Evolutionary conservation across 2,329 filamentous ascomycete species (phyloP), one percentile per base, ranked within the genome.

Genomic region (Pestalotiopsis sp.): DNA sequence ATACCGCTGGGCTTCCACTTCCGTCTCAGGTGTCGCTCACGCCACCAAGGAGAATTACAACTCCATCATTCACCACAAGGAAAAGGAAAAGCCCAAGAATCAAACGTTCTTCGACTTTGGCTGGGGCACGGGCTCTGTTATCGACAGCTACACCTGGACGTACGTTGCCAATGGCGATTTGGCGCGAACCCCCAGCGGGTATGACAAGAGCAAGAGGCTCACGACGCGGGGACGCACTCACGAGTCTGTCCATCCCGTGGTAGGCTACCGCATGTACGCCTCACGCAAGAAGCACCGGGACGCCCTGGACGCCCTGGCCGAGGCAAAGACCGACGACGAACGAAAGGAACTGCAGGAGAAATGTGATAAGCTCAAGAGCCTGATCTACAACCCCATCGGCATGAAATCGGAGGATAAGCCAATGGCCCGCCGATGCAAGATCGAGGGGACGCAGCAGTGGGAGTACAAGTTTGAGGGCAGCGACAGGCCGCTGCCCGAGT

Each of bases 111-210:
- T 69, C 13, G 27, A 58, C 39, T 58, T 67, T 7, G 68, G 70
- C 20, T 71, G 70, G 70, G 70, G 68, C 13, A 71, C 70, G 14
- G 70, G 70, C n/a, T 66, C 68, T 4, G 66, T 70, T 36, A 56
- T 71, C 23, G 68, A 70, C 62, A 68, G 61, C 23, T 70, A 66
- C 56, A 45, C 36, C 52, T 68, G 68, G 20, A 27, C 36, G 4
- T 65, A 67, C 61, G 31, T 27, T 6, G n/a, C 61, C n/a, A 66
- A 66, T 1, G 70, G 70, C 7, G 41, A 38, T 4, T 14, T 41
- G n/a, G 23, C 52, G 6, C 49, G 70, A 11, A 68, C 68, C 3
- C 70, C 70, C 2, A 58, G 66, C 3, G 61, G 66, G 6, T 70
- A 27, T 4, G 39, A 66, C 23, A 13, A 45, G 41, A 58, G 57